Conservation (phyloP, 805 yeast species). For the Ogataea minuta region DNA sequence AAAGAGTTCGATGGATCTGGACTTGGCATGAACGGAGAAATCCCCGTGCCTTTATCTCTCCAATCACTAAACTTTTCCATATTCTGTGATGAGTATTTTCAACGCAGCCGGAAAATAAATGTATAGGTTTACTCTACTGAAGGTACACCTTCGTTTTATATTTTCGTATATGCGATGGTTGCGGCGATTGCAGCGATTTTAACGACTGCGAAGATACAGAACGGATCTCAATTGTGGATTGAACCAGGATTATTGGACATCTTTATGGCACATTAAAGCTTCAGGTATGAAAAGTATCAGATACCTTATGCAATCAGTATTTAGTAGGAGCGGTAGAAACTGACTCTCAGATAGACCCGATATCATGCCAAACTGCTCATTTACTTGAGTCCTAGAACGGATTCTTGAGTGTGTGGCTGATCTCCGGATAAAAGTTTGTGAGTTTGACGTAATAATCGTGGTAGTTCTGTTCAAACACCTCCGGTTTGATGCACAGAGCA, state of each 20-base stretch:
- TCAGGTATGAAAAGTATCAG: too few relatives aligned
- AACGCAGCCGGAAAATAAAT: background rate
- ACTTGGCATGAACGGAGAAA: conserved; percentile 78
- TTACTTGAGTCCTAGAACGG: conserved; percentile 34
- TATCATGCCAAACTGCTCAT: too few relatives aligned
- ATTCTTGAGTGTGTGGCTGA: conserved; percentile 29
- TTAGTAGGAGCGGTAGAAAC: background rate
- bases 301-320: too few relatives aligned
- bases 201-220: too few relatives aligned
- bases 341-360: too few relatives aligned
- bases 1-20: conserved; percentile 25
- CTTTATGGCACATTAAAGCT: too few relatives aligned
- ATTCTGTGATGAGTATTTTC: background rate
- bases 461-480: conserved; percentile 69
- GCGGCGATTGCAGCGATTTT: too few relatives aligned
- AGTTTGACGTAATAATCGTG: conserved; percentile 45
- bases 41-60: conserved; percentile 93
- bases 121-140: too few relatives aligned
- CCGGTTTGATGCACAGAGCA: conserved; percentile 82
- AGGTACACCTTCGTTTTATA: too few relatives aligned
- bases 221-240: too few relatives aligned
- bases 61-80: conserved; percentile 85
- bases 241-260: too few relatives aligned
- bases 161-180: background rate
- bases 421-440: conserved; percentile 32